phyloP scores from a whole-genome alignment of 2,329 filamentous ascomycete genomes.

The Incumbomyces lentus region DNA sequence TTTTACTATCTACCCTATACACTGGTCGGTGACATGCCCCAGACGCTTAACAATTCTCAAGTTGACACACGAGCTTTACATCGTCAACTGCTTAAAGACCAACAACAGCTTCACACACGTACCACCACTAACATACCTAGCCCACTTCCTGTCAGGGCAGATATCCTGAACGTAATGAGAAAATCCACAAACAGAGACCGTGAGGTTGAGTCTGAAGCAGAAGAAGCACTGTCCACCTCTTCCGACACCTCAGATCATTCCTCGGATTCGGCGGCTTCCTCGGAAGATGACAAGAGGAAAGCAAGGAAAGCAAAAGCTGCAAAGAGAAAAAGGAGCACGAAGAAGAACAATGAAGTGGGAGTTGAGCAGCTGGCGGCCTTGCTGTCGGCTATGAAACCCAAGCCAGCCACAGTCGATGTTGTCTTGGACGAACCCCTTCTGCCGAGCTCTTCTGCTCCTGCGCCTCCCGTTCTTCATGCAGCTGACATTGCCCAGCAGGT shows the following conservation, averaged over 20 bases:
- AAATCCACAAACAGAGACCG: neutral
- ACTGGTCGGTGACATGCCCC: no score
- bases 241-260: slow-evolving; percentile 7
- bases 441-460: neutral
- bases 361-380: slow-evolving; percentile 2
- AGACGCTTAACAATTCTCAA: no score
- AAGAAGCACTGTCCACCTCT: neutral
- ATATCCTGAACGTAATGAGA: neutral
- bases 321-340: slow-evolving; percentile 7
- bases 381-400: neutral
- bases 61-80: no score
- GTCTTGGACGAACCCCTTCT: neutral
- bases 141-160: no score
- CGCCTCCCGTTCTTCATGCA: neutral
- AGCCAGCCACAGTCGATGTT: neutral
- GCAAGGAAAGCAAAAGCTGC: slow-evolving; percentile 12
- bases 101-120: no score
- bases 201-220: neutral
- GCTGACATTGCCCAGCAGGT: slow-evolving; percentile 3
- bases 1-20: no score
- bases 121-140: no score
- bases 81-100: no score
- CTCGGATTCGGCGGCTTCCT: slow-evolving; percentile 8
- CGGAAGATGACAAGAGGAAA: slow-evolving; percentile 11
- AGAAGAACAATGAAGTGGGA: slow-evolving; percentile 1